phyloP scores from a whole-genome alignment of 441 rosid genomes.

The Melastoma candidum region DNA sequence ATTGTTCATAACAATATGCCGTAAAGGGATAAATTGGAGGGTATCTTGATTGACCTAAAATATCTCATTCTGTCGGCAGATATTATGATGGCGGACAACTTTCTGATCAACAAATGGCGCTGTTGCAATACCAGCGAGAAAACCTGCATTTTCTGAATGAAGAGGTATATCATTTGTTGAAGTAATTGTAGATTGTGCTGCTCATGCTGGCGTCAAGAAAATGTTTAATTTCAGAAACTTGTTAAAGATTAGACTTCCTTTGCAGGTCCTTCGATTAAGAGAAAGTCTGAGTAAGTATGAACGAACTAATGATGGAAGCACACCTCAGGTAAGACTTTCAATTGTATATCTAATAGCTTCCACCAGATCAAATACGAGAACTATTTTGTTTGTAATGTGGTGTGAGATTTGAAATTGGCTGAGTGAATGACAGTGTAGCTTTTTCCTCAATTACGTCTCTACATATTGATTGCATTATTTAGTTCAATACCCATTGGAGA shows the following conservation, averaged over 20 bases:
- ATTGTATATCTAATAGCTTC: too few relatives aligned
- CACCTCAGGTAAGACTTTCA: slow-evolving; percentile 63
- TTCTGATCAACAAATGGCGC: slow-evolving; percentile 98
- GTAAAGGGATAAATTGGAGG: too few relatives aligned
- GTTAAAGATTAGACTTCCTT: slow-evolving; percentile 2
- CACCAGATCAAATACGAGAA: too few relatives aligned
- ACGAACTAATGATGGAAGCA: slow-evolving; percentile 64
- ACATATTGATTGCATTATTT: not conserved
- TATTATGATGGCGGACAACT: slow-evolving; percentile 95
- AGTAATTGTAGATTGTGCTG: too few relatives aligned
- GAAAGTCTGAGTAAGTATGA: slow-evolving; percentile 93
- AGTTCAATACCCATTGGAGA: too few relatives aligned
- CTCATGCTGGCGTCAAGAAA: too few relatives aligned
- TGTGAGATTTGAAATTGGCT: too few relatives aligned
- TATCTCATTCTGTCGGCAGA: slow-evolving; percentile 22
- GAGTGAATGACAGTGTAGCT: not conserved
- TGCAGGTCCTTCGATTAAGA: slow-evolving; percentile 85
- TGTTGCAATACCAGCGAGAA: slow-evolving; percentile 94
- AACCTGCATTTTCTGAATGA: slow-evolving; percentile 91
- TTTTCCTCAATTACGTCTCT: slow-evolving; percentile 1
- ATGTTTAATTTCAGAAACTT: not conserved
- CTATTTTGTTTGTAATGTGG: too few relatives aligned
- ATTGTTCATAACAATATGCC: too few relatives aligned
- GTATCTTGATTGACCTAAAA: too few relatives aligned
- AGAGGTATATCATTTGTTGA: slow-evolving; percentile 40